Evolutionary conservation across 2,329 filamentous ascomycete genomes (phyloP).

Genomic region (Fusarium marasasianum): DNA sequence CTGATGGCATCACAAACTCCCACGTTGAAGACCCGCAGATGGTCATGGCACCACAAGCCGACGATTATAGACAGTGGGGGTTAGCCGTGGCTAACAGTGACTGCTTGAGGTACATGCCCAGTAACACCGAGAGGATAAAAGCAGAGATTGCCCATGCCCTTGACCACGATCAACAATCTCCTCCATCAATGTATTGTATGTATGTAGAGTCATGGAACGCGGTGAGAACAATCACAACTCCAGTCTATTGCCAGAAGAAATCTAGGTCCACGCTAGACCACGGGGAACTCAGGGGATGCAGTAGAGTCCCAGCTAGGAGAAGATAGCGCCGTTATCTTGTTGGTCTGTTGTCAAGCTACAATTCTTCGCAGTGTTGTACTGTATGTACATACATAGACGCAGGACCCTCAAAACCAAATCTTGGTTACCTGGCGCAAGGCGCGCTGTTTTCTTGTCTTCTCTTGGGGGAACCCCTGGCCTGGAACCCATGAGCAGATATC

Average conservation of each 20-base stretch:
- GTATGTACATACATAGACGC: neutral
- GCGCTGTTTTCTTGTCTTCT: neutral
- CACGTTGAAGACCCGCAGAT: constrained; percentile 42
- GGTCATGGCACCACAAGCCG: constrained; percentile 41
- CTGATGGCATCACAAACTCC: constrained; percentile 46
- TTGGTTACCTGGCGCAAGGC: constrained; percentile 14
- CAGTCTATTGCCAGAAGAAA: constrained; percentile 10
- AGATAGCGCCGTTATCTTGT: constrained; percentile 33
- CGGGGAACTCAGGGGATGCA: constrained; percentile 34
- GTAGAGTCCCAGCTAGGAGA: constrained; percentile 22
- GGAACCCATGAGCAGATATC: neutral
- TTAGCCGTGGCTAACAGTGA: neutral
- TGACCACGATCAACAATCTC: neutral
- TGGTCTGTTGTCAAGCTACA: constrained; percentile 26
- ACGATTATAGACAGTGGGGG: constrained; percentile 37
- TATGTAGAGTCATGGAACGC: constrained; percentile 16
- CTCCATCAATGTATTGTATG: neutral
- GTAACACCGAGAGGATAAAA: constrained; percentile 27
- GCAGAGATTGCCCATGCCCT: constrained; percentile 5
- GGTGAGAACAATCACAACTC: constrained; percentile 18
- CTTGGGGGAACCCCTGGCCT: neutral
- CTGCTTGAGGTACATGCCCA: neutral
- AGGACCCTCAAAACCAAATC: constrained; percentile 9
- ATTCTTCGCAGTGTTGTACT: neutral
- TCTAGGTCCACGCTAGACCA: constrained; percentile 24